Base-by-base conservation (phyloP, 441 rosid species). In the Arabidopsis lyrata region DNA sequence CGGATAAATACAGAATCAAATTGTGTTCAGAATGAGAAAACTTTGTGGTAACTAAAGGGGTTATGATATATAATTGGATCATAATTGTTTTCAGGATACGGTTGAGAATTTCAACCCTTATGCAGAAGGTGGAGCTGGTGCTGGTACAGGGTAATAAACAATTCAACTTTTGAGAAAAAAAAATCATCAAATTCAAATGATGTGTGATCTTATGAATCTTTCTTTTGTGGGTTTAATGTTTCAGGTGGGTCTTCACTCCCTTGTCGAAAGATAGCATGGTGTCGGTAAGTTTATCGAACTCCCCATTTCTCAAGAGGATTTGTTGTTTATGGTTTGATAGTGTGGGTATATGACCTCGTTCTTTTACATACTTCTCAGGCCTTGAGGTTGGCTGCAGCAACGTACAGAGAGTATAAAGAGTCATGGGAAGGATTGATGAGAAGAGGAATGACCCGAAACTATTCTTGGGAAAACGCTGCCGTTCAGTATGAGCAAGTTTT, bases 221-320 rank as follows among this genome's bases (percentile, higher is more conserved):
- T 35, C 2, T 22, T 35, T 49, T 74, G 36, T 69, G 31, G 36
- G 39, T 29, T 41, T 15, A 20, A 58, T 57, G 24, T 71, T 70
- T 24, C 92, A 92, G 99, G 78, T 95, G 99, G 98, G 81, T 85
- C 2, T 95, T 95, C 77, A 81, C 89, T 68, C 99, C 97, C 0
- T 80, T 92, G 65, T 68, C 86, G 0, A 89, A 86, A 81, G 98
- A 95, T 59, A 85, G 87, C 66, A 89, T 92, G 93, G 74, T 90
- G 24, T 75, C 69, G 71, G 99, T 92, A 81, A 84, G 93, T 77
- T 53, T 32, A 18, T 45, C 10, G 5, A 61, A 35, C 42, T 68
- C 8, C 0, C 6, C 13, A 54, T 29, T 62, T 14, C 14, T 32
- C 58, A 34, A 2, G 3, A 47, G 45, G 42, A 16, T 42, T 32